Evolutionary conservation across 2,329 filamentous ascomycete species (phyloP).

Genomic region (Zymoseptoria crescenta): DNA sequence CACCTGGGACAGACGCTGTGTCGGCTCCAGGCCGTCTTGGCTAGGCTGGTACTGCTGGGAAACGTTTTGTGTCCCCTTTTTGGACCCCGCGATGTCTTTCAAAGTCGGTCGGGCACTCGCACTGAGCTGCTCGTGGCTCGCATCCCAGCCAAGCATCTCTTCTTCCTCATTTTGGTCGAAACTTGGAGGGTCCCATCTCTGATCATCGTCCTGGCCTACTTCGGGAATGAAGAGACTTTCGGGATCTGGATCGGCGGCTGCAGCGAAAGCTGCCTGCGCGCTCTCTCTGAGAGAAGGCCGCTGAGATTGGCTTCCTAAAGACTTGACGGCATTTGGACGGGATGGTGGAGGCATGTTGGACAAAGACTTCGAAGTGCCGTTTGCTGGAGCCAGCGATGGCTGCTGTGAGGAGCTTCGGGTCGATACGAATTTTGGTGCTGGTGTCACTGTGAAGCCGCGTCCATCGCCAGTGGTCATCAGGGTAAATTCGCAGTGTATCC

Average conservation of each 20-base stretch:
- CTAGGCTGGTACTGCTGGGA: neutral
- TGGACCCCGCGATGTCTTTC: constrained; percentile 30
- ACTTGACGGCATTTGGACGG: constrained; percentile 27
- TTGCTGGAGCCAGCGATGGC: constrained; percentile 15
- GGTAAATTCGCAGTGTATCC: constrained; percentile 66
- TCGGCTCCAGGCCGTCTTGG: constrained; percentile 53
- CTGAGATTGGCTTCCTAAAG: constrained; percentile 25
- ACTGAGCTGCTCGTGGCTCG: constrained; percentile 55
- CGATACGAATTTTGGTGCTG: constrained; percentile 33
- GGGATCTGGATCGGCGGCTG: constrained; percentile 51
- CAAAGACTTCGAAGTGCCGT: constrained; percentile 8
- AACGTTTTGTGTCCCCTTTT: constrained; percentile 6
- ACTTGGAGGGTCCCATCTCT: constrained; percentile 63
- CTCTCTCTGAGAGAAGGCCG: constrained; percentile 17
- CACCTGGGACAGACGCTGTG: constrained; percentile 65
- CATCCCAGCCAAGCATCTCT: constrained; percentile 66
- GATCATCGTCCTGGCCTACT: constrained; percentile 54
- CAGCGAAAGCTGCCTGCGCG: constrained; percentile 17
- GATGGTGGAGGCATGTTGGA: constrained; percentile 38
- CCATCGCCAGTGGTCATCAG: constrained; percentile 72
- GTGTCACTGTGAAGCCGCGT: constrained; percentile 31
- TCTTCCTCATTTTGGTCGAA: constrained; percentile 57
- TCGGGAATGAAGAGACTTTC: constrained; percentile 62
- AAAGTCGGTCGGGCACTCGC: constrained; percentile 35
- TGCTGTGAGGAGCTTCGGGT: constrained; percentile 25